phyloP scores from a whole-genome alignment of 208 protist species.

The Trypanosoma scelopori region DNA sequence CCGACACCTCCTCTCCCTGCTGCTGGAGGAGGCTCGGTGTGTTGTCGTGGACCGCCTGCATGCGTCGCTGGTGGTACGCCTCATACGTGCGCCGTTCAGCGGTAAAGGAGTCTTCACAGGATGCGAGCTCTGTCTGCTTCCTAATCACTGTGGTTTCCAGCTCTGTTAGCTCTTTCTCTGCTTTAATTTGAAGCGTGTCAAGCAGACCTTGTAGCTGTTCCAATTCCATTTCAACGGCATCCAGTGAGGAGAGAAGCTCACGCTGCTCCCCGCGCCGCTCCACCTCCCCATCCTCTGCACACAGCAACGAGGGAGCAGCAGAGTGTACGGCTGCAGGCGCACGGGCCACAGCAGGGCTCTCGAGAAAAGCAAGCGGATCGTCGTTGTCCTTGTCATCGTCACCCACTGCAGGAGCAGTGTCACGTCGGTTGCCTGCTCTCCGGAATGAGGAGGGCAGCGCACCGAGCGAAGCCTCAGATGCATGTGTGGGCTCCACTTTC shows the following conservation, averaged over 20 bases:
- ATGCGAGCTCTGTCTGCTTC: slow-evolving; percentile 52
- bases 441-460: neutral
- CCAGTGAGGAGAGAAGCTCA: slow-evolving; percentile 42
- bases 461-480: neutral
- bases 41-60: slow-evolving; percentile 28
- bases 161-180: slow-evolving; percentile 57
- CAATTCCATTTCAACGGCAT: slow-evolving; percentile 54
- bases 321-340: neutral
- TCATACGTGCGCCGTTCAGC: slow-evolving; percentile 27
- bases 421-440: neutral
- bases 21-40: slow-evolving; percentile 29
- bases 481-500: neutral
- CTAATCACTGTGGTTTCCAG: slow-evolving; percentile 50
- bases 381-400: slow-evolving; percentile 16
- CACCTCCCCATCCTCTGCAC: slow-evolving; percentile 6
- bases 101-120: slow-evolving; percentile 28
- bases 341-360: neutral
- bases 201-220: slow-evolving; percentile 34
- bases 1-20: slow-evolving; percentile 35
- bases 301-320: neutral
- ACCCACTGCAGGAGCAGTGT: neutral
- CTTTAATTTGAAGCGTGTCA: slow-evolving; percentile 45
- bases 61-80: slow-evolving; percentile 31
- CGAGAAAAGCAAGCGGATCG: slow-evolving; percentile 33
- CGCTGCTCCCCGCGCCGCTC: slow-evolving; percentile 21